These are phyloP conservation scores for Dalbergia cochinchinensis DNA, from an alignment of 306 rosid genomes.

Conservation along the genomic window DNA sequence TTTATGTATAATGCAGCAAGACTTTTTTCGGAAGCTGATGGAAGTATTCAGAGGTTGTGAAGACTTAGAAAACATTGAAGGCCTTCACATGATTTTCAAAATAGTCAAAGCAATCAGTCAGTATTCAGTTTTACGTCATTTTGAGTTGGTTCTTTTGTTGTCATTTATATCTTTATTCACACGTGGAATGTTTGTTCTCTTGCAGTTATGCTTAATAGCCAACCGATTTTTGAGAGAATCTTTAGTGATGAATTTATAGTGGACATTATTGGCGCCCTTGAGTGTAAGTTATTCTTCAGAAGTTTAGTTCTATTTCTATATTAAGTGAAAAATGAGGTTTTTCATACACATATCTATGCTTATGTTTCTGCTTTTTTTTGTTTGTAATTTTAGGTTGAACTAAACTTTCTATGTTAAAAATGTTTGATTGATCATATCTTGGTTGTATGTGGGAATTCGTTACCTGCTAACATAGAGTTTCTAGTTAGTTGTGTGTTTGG, in stretches of 20 bases:
- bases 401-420: constrained; percentile 1
- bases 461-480: constrained; percentile 24
- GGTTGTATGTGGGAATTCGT: constrained; percentile 1
- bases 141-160: constrained; percentile 34
- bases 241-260: constrained; percentile 83
- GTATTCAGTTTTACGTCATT: constrained; percentile 49
- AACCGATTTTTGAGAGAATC: constrained; percentile 85
- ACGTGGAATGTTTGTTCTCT: constrained; percentile 35
- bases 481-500: background rate
- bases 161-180: constrained; percentile 24
- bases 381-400: background rate
- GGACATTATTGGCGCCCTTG: constrained; percentile 91
- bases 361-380: background rate
- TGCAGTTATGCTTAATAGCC: constrained; percentile 89
- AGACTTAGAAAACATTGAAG: constrained; percentile 78
- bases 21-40: constrained; percentile 83
- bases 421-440: background rate
- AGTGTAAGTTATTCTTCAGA: constrained; percentile 73
- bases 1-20: constrained; percentile 66
- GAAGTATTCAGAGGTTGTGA: constrained; percentile 81
- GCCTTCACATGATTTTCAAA: constrained; percentile 93
- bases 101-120: constrained; percentile 92
- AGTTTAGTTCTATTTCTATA: background rate
- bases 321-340: background rate
- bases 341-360: background rate